A percentile compares a stretch with the other conserved stretches of the same genome.
Conservation (phyloP, 805 yeast species). For the Grigorovia transvaalensis region DNA sequence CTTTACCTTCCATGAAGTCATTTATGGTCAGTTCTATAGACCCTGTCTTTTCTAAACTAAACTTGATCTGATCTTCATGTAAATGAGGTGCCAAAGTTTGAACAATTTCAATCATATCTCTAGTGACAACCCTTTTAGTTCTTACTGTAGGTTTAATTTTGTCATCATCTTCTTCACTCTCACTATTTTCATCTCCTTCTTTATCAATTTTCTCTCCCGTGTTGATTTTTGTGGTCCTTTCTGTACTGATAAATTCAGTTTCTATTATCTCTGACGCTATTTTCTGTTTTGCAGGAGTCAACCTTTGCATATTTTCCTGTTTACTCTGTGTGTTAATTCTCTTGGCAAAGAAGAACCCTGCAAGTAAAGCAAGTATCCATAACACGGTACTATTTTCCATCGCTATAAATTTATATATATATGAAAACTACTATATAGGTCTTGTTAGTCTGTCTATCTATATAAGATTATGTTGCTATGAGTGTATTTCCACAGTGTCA, state of each 20-base stretch:
- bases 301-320: not conserved
- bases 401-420: too few relatives aligned
- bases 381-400: not conserved
- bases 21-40: slow-evolving; percentile 76
- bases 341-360: not conserved
- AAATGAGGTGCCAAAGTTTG: slow-evolving; percentile 71
- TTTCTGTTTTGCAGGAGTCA: not conserved
- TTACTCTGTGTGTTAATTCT: not conserved
- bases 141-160: not conserved
- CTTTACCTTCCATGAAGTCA: slow-evolving; percentile 47
- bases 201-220: not conserved
- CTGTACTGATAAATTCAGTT: not conserved
- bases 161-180: slow-evolving; percentile 1
- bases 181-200: slow-evolving; percentile 2
- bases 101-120: slow-evolving; percentile 76
- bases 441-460: too few relatives aligned
- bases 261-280: not conserved
- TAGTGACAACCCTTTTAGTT: slow-evolving; percentile 39
- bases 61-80: slow-evolving; percentile 57
- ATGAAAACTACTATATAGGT: too few relatives aligned
- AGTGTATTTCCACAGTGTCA: too few relatives aligned
- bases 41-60: slow-evolving; percentile 66
- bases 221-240: not conserved
- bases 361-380: not conserved
- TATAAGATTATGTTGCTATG: too few relatives aligned